Conservation (phyloP, 768 basidiomycete genomes). For the Psilocybe cubensis region DNA sequence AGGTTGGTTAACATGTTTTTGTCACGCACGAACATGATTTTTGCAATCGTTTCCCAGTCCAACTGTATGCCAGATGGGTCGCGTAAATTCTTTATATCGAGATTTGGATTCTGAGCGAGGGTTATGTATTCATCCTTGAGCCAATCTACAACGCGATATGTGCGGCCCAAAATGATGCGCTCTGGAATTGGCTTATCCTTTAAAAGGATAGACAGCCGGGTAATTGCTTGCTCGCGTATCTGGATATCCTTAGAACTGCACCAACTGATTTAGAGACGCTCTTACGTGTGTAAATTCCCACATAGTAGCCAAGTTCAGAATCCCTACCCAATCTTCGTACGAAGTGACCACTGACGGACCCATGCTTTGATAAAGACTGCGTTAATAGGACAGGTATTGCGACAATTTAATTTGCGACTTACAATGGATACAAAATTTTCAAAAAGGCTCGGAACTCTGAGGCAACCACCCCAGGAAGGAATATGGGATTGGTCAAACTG, state of each 20-base stretch:
- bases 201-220: not conserved
- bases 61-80: not conserved
- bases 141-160: slow-evolving; percentile 2
- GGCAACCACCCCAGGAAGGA: not conserved
- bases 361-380: not conserved
- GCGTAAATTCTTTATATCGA: not conserved
- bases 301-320: slow-evolving; percentile 8
- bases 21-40: not conserved
- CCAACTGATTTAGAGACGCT: not conserved
- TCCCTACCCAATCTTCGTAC: slow-evolving; percentile 10
- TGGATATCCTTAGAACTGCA: not conserved
- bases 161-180: not conserved
- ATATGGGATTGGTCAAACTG: slow-evolving; percentile 1
- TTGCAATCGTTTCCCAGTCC: not conserved
- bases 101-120: not conserved
- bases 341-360: not conserved
- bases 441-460: slow-evolving; percentile 4
- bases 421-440: slow-evolving; percentile 9
- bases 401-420: too few species aligned
- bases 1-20: not conserved
- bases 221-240: slow-evolving; percentile 7
- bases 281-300: slow-evolving; percentile 9
- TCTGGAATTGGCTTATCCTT: not conserved
- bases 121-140: slow-evolving; percentile 1
- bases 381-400: not conserved